A percentile compares a stretch with the other conserved stretches of the same genome.
Evolutionary conservation across 2,329 filamentous ascomycete genomes (phyloP).

Genomic region (Nakataea oryzae): DNA sequence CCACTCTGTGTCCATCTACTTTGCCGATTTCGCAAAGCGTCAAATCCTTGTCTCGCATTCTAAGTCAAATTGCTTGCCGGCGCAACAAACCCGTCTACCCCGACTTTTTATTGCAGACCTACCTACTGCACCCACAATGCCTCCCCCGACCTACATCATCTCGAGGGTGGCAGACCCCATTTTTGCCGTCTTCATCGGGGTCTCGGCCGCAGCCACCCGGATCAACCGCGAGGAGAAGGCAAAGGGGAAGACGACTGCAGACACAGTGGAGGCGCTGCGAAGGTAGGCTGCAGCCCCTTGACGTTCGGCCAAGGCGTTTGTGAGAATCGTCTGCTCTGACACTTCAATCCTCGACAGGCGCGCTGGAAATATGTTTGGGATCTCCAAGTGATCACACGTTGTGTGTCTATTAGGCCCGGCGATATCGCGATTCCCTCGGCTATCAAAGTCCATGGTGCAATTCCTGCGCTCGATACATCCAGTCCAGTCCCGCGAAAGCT

Average conservation of each 20-base stretch:
- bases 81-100: neutral
- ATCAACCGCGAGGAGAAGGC: slow-evolving; percentile 52
- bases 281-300: slow-evolving; percentile 20
- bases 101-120: neutral
- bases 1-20: too few species aligned
- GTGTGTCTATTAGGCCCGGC: too few species aligned
- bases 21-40: too few species aligned
- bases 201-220: slow-evolving; percentile 42
- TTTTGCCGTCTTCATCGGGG: slow-evolving; percentile 45
- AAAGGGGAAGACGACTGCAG: slow-evolving; percentile 39
- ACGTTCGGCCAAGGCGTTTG: too few species aligned
- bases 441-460: neutral
- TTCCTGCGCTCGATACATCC: neutral
- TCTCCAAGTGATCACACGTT: neutral
- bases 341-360: neutral
- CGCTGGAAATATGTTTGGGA: neutral
- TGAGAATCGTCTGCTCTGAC: neutral
- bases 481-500: too few species aligned
- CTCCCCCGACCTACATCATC: slow-evolving; percentile 47
- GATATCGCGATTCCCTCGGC: neutral
- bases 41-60: neutral
- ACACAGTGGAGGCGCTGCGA: slow-evolving; percentile 37
- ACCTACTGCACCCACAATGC: slow-evolving; percentile 24
- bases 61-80: neutral
- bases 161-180: slow-evolving; percentile 48